Percentiles rank a stretch among this genome's conserved stretches.
Evolutionary conservation across 2,329 filamentous ascomycete genomes (phyloP).

Genomic region (Trichoderma asperellum): DNA sequence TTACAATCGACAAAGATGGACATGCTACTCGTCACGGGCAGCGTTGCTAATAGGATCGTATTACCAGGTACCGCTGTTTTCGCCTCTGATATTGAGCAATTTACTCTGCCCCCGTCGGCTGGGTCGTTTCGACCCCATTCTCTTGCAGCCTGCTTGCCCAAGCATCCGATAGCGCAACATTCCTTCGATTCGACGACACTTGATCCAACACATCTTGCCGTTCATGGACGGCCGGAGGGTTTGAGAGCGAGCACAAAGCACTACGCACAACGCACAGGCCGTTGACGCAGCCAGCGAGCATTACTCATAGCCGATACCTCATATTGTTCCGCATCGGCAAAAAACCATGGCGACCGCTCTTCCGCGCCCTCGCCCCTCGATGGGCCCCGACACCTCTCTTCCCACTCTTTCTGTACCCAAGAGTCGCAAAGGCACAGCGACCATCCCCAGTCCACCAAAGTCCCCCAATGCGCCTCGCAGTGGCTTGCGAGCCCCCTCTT

Average conservation of each 20-base stretch:
- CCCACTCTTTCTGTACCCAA: conserved; percentile 76
- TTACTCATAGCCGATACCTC: conserved; percentile 26
- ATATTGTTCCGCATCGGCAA: conserved; percentile 5
- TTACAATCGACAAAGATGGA: not conserved
- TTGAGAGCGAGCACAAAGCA: conserved; percentile 33
- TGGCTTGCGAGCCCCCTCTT: conserved; percentile 63
- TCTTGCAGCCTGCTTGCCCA: conserved; percentile 13
- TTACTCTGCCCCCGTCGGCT: conserved; percentile 18
- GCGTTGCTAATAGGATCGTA: conserved; percentile 17
- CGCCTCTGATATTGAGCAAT: conserved; percentile 30
- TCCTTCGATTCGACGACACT: conserved; percentile 20
- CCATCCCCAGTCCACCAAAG: conserved; percentile 45
- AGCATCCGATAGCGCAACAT: conserved; percentile 17
- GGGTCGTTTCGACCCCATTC: conserved; percentile 16
- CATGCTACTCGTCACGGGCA: not conserved
- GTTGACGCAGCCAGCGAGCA: conserved; percentile 31
- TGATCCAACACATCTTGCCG: conserved; percentile 28
- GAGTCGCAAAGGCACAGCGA: conserved; percentile 68
- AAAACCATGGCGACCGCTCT: conserved; percentile 56
- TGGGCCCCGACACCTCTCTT: conserved; percentile 70
- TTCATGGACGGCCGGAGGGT: conserved; percentile 40
- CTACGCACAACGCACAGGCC: conserved; percentile 34
- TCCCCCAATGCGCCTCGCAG: conserved; percentile 58
- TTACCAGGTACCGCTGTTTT: conserved; percentile 26
- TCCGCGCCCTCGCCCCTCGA: conserved; percentile 68